Evolutionary conservation across 2,329 filamentous ascomycete genomes (phyloP).

Genomic region (Fusarium devonianum): DNA sequence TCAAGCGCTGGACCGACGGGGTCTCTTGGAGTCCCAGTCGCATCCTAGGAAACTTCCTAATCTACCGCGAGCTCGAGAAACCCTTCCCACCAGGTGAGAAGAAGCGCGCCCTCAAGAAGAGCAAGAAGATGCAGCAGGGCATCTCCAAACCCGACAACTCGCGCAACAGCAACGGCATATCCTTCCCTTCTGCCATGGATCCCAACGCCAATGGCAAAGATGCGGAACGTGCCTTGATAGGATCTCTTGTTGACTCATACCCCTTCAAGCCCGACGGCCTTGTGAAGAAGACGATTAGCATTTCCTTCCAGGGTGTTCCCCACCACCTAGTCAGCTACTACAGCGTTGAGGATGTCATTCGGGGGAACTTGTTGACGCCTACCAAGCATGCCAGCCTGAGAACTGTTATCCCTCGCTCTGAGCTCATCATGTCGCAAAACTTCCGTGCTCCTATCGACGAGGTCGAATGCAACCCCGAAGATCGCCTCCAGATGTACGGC

Average conservation of each 20-base stretch:
- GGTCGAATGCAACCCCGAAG: constrained; percentile 47
- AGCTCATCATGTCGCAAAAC: constrained; percentile 68
- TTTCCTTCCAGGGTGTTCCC: constrained; percentile 74
- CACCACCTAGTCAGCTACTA: constrained; percentile 94
- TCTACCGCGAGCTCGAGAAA: constrained; percentile 83
- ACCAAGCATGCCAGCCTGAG: constrained; percentile 51
- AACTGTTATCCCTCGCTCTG: constrained; percentile 61
- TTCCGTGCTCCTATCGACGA: constrained; percentile 73
- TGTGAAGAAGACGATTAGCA: constrained; percentile 92
- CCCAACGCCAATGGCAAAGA: constrained; percentile 39
- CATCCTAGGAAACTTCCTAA: constrained; percentile 83
- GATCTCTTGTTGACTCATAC: constrained; percentile 89
- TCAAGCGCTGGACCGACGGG: constrained; percentile 94
- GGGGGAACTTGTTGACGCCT: constrained; percentile 65
- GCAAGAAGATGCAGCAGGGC: constrained; percentile 51
- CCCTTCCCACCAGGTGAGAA: constrained; percentile 84
- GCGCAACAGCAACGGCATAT: constrained; percentile 28
- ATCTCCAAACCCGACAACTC: constrained; percentile 47
- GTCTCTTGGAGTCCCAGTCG: constrained; percentile 90
- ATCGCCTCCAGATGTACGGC: constrained; percentile 7
- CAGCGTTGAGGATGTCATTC: constrained; percentile 78
- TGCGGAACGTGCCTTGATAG: constrained; percentile 63
- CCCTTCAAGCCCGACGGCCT: constrained; percentile 83
- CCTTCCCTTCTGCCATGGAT: constrained; percentile 23
- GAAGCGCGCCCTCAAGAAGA: constrained; percentile 80